These are phyloP conservation scores for Backusella liffmaniae DNA, from an alignment of 192 early-diverging fungal genomes.

Conservation along the genomic window DNA sequence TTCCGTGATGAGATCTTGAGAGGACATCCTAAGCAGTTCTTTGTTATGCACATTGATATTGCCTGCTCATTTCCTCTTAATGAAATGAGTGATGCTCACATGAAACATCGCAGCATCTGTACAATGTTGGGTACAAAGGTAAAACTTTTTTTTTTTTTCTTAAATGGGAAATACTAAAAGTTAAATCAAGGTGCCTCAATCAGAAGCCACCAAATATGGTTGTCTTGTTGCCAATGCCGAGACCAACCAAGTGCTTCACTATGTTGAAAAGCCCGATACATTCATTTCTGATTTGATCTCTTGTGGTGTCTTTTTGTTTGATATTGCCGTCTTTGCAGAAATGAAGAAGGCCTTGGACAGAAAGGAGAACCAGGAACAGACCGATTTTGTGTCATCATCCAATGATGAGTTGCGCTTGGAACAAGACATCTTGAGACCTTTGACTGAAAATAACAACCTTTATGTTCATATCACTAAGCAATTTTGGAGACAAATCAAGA, in stretches of 20 bases:
- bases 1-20: constrained; percentile 97
- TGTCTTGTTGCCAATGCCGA: constrained; percentile 89
- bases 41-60: constrained; percentile 97
- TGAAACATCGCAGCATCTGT: constrained; percentile 75
- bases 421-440: constrained; percentile 85
- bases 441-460: constrained; percentile 82
- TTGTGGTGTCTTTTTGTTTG: constrained; percentile 94
- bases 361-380: constrained; percentile 51
- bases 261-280: constrained; percentile 97
- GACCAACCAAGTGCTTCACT: constrained; percentile 91
- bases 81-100: constrained; percentile 84
- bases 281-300: constrained; percentile 94
- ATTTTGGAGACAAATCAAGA: constrained; percentile 98
- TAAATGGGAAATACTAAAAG: background rate
- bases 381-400: constrained; percentile 31
- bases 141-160: background rate
- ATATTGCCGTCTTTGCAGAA: constrained; percentile 81
- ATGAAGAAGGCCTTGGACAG: constrained; percentile 78
- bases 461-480: constrained; percentile 83
- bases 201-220: constrained; percentile 82
- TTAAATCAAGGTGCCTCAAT: background rate
- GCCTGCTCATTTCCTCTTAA: constrained; percentile 91
- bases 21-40: constrained; percentile 87
- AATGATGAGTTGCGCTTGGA: constrained; percentile 83
- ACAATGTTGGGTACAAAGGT: constrained; percentile 92